Evolutionary conservation across 148 eudicot species (phyloP).

Genomic region (Drosera capensis): DNA sequence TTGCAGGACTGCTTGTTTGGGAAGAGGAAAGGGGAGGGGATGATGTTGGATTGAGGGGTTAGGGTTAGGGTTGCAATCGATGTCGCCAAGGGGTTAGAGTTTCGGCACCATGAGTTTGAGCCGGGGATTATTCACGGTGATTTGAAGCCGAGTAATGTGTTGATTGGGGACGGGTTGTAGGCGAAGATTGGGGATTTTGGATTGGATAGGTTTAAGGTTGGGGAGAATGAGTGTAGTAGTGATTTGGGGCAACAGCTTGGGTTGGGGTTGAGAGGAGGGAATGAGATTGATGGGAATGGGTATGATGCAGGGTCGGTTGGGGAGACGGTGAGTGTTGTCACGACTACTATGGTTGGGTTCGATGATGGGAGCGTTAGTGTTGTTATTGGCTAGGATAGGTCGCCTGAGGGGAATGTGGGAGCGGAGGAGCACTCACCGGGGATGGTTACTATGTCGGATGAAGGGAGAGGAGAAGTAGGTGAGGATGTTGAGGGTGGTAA

Average conservation of each 20-base stretch:
- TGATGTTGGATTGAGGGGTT: slow-evolving; percentile 43
- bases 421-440: slow-evolving; percentile 29
- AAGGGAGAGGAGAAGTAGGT: slow-evolving; percentile 40
- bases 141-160: slow-evolving; percentile 73
- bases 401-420: slow-evolving; percentile 22
- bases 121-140: slow-evolving; percentile 69
- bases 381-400: too few relatives aligned
- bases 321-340: slow-evolving; percentile 48
- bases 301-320: slow-evolving; percentile 54
- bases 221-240: slow-evolving; percentile 17
- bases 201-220: slow-evolving; percentile 43
- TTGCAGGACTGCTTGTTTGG: slow-evolving; percentile 67
- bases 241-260: slow-evolving; percentile 7
- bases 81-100: slow-evolving; percentile 49
- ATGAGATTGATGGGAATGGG: slow-evolving; percentile 5
- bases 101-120: slow-evolving; percentile 40
- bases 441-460: slow-evolving; percentile 45
- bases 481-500: slow-evolving; percentile 56
- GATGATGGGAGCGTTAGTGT: slow-evolving; percentile 11
- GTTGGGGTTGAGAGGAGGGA: slow-evolving; percentile 15
- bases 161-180: slow-evolving; percentile 43
- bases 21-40: slow-evolving; percentile 42
- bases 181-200: slow-evolving; percentile 91
- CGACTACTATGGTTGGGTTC: too few relatives aligned
- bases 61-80: slow-evolving; percentile 29